Base-by-base conservation (phyloP, 164 flowering plant genomes). In the Stephania yunnanensis region DNA sequence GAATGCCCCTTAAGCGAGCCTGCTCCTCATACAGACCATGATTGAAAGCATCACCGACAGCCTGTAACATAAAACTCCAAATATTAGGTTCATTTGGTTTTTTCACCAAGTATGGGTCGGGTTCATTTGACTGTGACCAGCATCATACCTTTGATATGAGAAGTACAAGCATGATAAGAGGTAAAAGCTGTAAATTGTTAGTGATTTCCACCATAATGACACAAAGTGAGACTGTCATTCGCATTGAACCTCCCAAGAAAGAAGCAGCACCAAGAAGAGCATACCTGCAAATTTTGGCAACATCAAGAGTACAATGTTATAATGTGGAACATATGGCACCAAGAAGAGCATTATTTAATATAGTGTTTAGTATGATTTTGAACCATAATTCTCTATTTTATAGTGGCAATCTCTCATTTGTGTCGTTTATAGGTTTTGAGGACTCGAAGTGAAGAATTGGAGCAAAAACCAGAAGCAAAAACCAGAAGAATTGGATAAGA, bases 161-260 rank as follows among this genome's bases (percentile, higher is more conserved):
- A 84, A 95, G 98, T 76, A 95, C 99, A 71, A 95, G 94, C 99
- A 95, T 95, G 71, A 92, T 95, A 31, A 95, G 95, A 69, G 99
- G 99, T 64, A 95, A 74, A 66, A 95, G 88, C 85, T 93, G 87
- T 85, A 95, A 82, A 77, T 95, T 95, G 78, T 95, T 95, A 75
- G 99, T 89, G 82, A 95, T 93, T 84, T 95, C 98, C 78, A 95
- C 98, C 98, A 93, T 93, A 67, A 95, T 95, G 68, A 95, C 99
- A 85, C 99, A 95, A 72, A 95, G 89, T 20, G 98, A 92, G 17
- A 95, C 98, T 6, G 99, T 95, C 94, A 95, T 93, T 73, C 99
- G 83, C 99, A 95, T 95, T 72, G 99, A 95, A 79, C 99, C 99
- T 73, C 97, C 99, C 72, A 95, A 93, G 82, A 95, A 93, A 79